These are phyloP conservation scores for Kondoa malvinella DNA, from an alignment of 768 basidiomycete species.

Conservation along the genomic window DNA sequence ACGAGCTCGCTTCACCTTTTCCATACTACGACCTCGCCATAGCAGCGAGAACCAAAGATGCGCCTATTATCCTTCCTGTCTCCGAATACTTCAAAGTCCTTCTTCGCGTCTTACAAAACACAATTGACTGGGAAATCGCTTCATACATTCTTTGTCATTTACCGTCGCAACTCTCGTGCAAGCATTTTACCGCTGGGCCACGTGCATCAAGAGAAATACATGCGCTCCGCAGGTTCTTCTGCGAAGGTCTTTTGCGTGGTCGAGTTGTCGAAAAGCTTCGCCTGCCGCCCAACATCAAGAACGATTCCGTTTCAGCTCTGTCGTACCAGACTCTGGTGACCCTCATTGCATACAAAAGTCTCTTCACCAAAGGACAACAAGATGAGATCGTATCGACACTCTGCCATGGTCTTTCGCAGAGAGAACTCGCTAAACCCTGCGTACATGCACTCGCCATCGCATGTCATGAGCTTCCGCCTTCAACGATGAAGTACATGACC, in stretches of 20 bases:
- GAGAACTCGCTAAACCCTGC: conserved; percentile 55
- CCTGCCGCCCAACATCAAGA: conserved; percentile 37
- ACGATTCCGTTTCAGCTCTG: conserved; percentile 68
- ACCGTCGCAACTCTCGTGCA: conserved; percentile 79
- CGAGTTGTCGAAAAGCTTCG: conserved; percentile 41
- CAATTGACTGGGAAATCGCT: conserved; percentile 78
- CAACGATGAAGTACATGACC: conserved; percentile 61
- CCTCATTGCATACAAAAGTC: conserved; percentile 64
- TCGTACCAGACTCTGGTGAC: conserved; percentile 76
- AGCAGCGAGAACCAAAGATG: conserved; percentile 7
- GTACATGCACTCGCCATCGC: conserved; percentile 73
- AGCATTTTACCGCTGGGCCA: conserved; percentile 88
- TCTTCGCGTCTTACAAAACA: conserved; percentile 49
- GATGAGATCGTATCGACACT: conserved; percentile 36
- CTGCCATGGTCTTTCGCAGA: conserved; percentile 33
- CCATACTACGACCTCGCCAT: conserved; percentile 13
- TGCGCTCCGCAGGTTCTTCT: conserved; percentile 48
- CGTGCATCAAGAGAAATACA: conserved; percentile 49
- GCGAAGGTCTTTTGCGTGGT: conserved; percentile 46
- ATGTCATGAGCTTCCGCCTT: conserved; percentile 67
- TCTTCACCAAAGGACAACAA: conserved; percentile 43
- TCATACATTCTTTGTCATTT: conserved; percentile 83
- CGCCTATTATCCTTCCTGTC: conserved; percentile 40
- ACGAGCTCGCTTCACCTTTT: conserved; percentile 18
- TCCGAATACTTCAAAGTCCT: conserved; percentile 55